A percentile compares a stretch with the other conserved stretches of the same genome.
These are phyloP conservation scores for Ceratocystis harringtonii DNA, from an alignment of 2,329 filamentous ascomycete genomes.

Conservation along the genomic window DNA sequence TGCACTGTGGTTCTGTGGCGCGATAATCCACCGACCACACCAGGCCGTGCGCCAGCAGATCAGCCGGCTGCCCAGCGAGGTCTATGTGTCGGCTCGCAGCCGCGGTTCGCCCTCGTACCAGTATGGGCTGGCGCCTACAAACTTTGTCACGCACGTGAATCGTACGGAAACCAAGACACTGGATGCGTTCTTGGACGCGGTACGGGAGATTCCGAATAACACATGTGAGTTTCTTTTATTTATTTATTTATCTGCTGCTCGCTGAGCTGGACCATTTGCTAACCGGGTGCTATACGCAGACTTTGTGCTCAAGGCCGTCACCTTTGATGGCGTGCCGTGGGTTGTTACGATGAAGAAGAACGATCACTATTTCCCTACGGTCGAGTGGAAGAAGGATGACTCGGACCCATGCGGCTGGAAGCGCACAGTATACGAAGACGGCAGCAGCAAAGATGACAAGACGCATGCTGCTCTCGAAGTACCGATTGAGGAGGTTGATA, in stretches of 20 bases:
- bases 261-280: no score
- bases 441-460: conserved; percentile 3
- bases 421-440: conserved; percentile 32
- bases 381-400: conserved; percentile 52
- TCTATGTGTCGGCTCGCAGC: conserved; percentile 82
- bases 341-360: conserved; percentile 99
- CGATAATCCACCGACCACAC: conserved; percentile 81
- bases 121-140: conserved; percentile 86
- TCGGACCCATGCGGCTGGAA: conserved; percentile 46
- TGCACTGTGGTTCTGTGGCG: conserved; percentile 88
- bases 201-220: conserved; percentile 83
- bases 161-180: conserved; percentile 72
- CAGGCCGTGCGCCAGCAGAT: conserved; percentile 96
- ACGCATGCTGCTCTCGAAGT: not conserved
- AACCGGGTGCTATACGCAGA: conserved; percentile 32
- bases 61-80: conserved; percentile 85
- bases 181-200: conserved; percentile 62
- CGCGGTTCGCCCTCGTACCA: conserved; percentile 74
- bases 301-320: conserved; percentile 93
- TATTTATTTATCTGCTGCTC: not conserved
- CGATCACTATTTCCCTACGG: conserved; percentile 77
- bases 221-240: conserved; percentile 45
- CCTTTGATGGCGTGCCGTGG: conserved; percentile 96
- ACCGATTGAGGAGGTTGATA: not conserved
- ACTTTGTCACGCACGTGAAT: conserved; percentile 95